These are phyloP conservation scores for Rhodamnia rubescens DNA, from an alignment of 345 rosid species.

Conservation along the genomic window DNA sequence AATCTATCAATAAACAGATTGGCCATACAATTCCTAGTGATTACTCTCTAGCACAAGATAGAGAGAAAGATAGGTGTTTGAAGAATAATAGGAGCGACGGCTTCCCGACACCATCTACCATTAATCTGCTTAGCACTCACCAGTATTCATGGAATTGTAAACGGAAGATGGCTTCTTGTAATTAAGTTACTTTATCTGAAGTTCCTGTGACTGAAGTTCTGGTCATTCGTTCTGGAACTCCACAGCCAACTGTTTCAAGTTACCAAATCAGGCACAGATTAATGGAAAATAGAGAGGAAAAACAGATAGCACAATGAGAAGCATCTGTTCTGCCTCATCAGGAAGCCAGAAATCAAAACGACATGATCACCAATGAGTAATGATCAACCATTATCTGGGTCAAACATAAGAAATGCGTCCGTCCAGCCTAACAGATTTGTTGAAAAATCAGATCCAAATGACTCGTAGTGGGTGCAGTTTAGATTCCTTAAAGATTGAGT, in stretches of 20 bases:
- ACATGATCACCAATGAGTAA: background rate
- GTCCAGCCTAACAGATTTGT: background rate
- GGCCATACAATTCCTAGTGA: background rate
- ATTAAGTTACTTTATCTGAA: no score
- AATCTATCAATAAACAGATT: background rate
- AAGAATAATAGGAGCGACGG: background rate
- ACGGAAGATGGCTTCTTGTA: no score
- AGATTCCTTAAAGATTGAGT: constrained; percentile 20
- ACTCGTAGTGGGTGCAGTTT: background rate
- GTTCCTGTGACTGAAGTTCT: background rate
- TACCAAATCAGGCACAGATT: background rate
- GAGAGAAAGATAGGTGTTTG: background rate
- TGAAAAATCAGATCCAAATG: background rate
- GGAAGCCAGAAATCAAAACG: background rate
- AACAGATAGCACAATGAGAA: background rate
- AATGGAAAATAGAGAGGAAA: background rate
- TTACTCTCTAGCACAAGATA: background rate
- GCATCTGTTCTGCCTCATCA: background rate
- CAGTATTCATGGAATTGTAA: background rate
- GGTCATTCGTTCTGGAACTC: background rate
- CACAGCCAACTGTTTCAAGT: background rate
- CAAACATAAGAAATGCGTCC: background rate
- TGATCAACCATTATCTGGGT: background rate
- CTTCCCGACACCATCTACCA: background rate
- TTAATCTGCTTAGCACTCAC: background rate